Evolutionary conservation across 148 eudicot species (phyloP).

Genomic region (Selenicereus undatus): DNA sequence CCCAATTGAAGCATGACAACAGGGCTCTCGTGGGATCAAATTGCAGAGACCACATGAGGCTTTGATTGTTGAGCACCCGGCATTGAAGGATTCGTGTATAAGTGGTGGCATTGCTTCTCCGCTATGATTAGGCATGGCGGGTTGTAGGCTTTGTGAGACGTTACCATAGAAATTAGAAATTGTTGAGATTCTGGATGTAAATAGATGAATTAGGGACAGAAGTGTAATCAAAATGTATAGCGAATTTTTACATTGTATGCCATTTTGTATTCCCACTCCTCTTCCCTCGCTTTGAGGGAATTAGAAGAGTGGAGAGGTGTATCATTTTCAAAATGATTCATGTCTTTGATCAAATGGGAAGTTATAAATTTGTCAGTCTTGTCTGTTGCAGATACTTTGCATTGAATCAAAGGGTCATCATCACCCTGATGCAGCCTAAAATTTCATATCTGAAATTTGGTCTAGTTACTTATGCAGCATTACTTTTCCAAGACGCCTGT

Average conservation of each 20-base stretch:
- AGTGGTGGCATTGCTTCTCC: neutral
- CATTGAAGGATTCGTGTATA: neutral
- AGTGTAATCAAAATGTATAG: neutral
- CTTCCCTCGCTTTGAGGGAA: neutral
- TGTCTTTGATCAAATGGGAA: neutral
- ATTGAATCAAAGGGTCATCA: neutral
- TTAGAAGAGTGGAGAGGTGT: neutral
- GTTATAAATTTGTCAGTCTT: neutral
- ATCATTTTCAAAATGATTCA: neutral
- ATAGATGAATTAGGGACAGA: neutral
- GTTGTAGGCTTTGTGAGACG: neutral
- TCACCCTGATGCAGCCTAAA: too few relatives aligned
- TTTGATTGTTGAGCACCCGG: neutral
- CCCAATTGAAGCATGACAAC: slow-evolving; percentile 24
- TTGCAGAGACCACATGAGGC: neutral
- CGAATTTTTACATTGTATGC: neutral
- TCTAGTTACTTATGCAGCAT: too few relatives aligned
- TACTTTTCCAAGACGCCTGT: too few relatives aligned
- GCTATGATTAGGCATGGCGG: neutral
- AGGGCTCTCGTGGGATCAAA: slow-evolving; percentile 42
- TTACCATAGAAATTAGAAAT: neutral
- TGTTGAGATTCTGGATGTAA: neutral
- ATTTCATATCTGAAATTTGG: too few relatives aligned
- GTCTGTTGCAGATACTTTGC: neutral
- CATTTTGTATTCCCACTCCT: slow-evolving; percentile 1